Percentiles rank a stretch among this genome's conserved stretches.
Conservation (phyloP, 2,329 filamentous ascomycete species). For the Aspergillus carbonarius region DNA sequence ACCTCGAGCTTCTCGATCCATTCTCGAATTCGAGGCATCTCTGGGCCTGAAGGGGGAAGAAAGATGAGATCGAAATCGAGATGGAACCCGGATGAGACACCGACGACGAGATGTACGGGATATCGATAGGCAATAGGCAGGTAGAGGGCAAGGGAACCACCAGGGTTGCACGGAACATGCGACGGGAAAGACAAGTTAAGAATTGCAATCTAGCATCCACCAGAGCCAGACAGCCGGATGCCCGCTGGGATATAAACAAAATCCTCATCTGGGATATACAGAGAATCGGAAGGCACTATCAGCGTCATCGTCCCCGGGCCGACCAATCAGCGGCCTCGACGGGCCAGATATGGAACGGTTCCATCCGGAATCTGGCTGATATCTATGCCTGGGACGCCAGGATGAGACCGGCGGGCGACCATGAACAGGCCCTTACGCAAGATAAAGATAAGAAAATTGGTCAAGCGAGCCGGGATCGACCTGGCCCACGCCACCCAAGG, state of each 20-base stretch:
- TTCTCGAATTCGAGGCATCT: slow-evolving; percentile 29
- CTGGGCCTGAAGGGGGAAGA: slow-evolving; percentile 6
- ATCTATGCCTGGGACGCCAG: neutral
- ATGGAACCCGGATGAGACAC: neutral
- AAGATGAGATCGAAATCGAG: neutral
- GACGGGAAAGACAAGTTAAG: neutral
- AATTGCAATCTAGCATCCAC: neutral
- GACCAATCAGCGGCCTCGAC: neutral
- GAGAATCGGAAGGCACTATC: neutral
- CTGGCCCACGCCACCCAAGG: slow-evolving; percentile 8
- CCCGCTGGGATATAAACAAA: neutral
- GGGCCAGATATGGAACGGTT: neutral
- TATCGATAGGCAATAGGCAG: neutral
- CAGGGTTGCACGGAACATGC: neutral
- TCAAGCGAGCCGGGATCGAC: slow-evolving; percentile 7
- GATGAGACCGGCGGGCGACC: neutral
- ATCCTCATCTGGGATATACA: neutral
- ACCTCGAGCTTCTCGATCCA: slow-evolving; percentile 64
- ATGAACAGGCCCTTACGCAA: neutral
- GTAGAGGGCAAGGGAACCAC: neutral
- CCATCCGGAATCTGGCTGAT: neutral
- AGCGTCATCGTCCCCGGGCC: neutral
- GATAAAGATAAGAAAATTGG: slow-evolving; percentile 14
- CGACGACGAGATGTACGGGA: neutral
- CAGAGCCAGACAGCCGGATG: neutral